Conservation (phyloP, 768 basidiomycete genomes). For the Leccinum imitatum region DNA sequence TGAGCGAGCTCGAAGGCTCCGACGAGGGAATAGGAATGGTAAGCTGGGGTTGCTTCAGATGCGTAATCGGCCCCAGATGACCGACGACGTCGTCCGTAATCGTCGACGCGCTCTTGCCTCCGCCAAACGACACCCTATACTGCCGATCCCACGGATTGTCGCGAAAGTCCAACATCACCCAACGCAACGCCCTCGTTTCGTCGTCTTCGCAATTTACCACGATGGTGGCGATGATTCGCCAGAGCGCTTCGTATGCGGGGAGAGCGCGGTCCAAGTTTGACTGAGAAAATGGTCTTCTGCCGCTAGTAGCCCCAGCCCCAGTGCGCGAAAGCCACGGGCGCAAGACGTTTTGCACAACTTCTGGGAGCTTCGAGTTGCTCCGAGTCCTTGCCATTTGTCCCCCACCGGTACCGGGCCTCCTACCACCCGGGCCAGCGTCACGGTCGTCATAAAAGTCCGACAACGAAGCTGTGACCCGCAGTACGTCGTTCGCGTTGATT, state of each 20-base stretch:
- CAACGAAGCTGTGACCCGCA: slow-evolving; percentile 39
- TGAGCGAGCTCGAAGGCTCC: slow-evolving; percentile 5
- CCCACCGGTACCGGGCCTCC: not conserved
- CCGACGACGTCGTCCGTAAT: slow-evolving; percentile 21
- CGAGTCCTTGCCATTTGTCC: slow-evolving; percentile 4
- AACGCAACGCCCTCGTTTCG: slow-evolving; percentile 11
- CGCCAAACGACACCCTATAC: slow-evolving; percentile 13
- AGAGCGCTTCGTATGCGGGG: slow-evolving; percentile 61
- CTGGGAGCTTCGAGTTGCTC: slow-evolving; percentile 24
- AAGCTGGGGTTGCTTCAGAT: slow-evolving; percentile 4
- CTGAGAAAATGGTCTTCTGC: not conserved
- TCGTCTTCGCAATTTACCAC: slow-evolving; percentile 34
- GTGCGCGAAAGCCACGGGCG: slow-evolving; percentile 39
- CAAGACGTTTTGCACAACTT: slow-evolving; percentile 37
- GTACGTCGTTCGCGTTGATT: slow-evolving; percentile 30
- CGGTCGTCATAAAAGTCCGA: slow-evolving; percentile 43
- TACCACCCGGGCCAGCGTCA: not conserved
- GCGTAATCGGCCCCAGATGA: slow-evolving; percentile 20
- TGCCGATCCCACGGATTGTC: slow-evolving; percentile 31
- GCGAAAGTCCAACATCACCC: slow-evolving; percentile 39
- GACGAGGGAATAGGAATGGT: not conserved
- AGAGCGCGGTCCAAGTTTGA: slow-evolving; percentile 51
- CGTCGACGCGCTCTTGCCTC: slow-evolving; percentile 17
- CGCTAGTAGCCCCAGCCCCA: not conserved
- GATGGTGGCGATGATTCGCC: slow-evolving; percentile 57